phyloP scores from a whole-genome alignment of 305 asterid genomes.

The Fraxinus nigra region DNA sequence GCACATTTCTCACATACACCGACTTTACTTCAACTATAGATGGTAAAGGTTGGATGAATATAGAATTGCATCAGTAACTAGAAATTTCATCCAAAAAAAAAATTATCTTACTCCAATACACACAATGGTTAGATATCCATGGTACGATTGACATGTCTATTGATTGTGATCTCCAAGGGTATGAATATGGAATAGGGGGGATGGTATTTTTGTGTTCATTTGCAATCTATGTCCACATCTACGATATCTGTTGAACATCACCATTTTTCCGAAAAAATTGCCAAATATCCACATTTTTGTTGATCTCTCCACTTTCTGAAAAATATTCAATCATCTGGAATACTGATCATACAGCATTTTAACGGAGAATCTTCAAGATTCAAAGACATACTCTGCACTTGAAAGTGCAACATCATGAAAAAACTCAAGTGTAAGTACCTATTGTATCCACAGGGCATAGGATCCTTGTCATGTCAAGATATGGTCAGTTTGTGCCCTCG shows the following conservation, averaged over 20 bases:
- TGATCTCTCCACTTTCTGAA: background rate
- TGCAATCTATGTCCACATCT: background rate
- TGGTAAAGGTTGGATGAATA: slow-evolving; percentile 20
- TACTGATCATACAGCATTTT: background rate
- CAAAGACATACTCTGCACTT: background rate
- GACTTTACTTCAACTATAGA: slow-evolving; percentile 82
- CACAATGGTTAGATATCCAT: background rate
- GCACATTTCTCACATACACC: slow-evolving; percentile 92
- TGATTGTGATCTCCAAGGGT: background rate
- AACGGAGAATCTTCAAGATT: background rate
- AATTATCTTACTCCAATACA: background rate
- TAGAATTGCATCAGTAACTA: slow-evolving; percentile 4
- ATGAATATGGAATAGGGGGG: background rate
- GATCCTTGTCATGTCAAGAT: background rate
- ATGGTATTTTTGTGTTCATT: background rate
- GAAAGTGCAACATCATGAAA: background rate
- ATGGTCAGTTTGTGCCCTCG: background rate
- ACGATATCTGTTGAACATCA: background rate
- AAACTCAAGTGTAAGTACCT: background rate
- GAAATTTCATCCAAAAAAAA: background rate
- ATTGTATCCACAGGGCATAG: background rate
- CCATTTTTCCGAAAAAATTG: background rate
- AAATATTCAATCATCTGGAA: background rate
- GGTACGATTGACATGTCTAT: background rate
- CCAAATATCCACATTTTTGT: background rate